Base-by-base conservation (phyloP, 257 asterid genomes). In the Nicotiana benthamiana region DNA sequence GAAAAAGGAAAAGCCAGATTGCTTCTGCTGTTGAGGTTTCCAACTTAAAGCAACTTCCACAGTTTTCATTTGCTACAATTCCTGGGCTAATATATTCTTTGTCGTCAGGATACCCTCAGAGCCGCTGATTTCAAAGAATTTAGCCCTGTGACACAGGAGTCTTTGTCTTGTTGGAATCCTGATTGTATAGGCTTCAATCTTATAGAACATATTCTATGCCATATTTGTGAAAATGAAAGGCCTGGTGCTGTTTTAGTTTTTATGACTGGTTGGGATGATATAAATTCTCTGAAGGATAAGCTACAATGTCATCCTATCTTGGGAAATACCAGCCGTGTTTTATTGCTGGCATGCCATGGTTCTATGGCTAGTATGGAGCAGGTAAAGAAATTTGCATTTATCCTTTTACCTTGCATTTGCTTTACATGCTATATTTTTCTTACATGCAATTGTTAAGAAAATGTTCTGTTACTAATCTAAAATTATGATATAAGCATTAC, bases 181-280 rank as follows among this genome's bases (percentile, higher is more conserved):
- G 99, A 95, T 82, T 92, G 90, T 86, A 85, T 95, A 60, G 91
- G 91, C 81, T 95, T 95, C 84, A 93, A 92, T 83, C 95, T 95
- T 79, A 91, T 95, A 26, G 94, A 92, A 79, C 82, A 86, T 85
- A 93, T 95, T 70, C 88, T 95, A 4, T 86, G 91, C 88, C 68
- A 85, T 88, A 92, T 95, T 79, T 93, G 97, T 79, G 91, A 85
- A 84, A 87, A 83, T 56, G 92, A 90, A 83, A 86, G 84, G 79
- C 90, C 93, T 70, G 99, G 98, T 84, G 97, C 99, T 89, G 93
- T 91, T 82, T 87, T 95, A 85, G 93, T 95, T 86, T 95, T 93
- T 85, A 82, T 95, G 92, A 95, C 99, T 16, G 99, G 99, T 61
- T 95, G 99, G 99, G 99, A 95, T 56, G 98, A 95, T 86, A 95